Conservation (phyloP, 352 stramenopile species). For the Phytophthora syringae region DNA sequence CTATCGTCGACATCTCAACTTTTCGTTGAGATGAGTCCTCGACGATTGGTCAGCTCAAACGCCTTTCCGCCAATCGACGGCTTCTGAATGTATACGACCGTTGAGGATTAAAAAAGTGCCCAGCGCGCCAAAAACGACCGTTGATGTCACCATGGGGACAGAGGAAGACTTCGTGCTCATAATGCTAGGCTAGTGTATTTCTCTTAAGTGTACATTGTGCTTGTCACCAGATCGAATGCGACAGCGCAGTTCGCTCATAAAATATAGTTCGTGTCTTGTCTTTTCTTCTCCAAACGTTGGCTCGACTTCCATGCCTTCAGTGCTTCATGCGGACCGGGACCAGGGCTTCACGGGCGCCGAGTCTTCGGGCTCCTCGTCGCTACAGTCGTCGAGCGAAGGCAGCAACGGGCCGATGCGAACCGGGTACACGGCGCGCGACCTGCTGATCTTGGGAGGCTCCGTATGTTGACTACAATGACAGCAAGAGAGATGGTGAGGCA, state of each 20-base stretch:
- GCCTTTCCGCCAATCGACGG: background rate
- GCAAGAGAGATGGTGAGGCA: slow-evolving; percentile 18
- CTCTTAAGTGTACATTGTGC: slow-evolving; percentile 19
- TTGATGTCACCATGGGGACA: background rate
- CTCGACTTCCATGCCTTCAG: background rate
- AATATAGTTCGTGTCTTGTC: slow-evolving; percentile 8
- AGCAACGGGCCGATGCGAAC: slow-evolving; percentile 28
- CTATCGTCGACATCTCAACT: slow-evolving; percentile 12
- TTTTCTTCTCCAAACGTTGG: too few relatives aligned
- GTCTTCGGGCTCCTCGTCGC: slow-evolving; percentile 14
- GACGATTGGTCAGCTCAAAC: slow-evolving; percentile 6
- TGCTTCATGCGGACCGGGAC: slow-evolving; percentile 30
- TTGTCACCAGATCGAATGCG: background rate
- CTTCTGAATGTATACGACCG: slow-evolving; percentile 4
- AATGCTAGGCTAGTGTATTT: slow-evolving; percentile 16
- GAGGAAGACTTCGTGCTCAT: background rate
- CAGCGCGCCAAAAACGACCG: slow-evolving; percentile 5
- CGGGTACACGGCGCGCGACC: slow-evolving; percentile 23
- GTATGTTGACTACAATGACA: slow-evolving; percentile 11
- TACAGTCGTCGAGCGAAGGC: slow-evolving; percentile 32
- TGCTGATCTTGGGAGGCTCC: slow-evolving; percentile 33
- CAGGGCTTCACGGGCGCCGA: slow-evolving; percentile 17
- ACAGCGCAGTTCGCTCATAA: slow-evolving; percentile 31
- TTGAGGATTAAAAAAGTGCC: slow-evolving; percentile 22
- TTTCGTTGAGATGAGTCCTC: slow-evolving; percentile 28